These are phyloP conservation scores for Capsella rubella DNA, from an alignment of 441 rosid species.

Conservation along the genomic window DNA sequence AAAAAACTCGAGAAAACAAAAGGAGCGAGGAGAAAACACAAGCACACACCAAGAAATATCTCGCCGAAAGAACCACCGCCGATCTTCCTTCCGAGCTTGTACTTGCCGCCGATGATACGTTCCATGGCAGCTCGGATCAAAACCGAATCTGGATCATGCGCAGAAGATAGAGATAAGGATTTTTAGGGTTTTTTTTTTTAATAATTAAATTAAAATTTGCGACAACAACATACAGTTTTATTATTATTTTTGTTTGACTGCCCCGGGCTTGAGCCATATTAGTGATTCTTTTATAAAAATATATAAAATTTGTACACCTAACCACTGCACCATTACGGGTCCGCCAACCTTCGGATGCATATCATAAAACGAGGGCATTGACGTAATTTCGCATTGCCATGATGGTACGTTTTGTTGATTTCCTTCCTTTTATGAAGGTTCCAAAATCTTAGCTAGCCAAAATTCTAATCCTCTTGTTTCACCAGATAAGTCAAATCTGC, in stretches of 20 bases:
- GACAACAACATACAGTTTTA: neutral
- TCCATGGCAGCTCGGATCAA: slow-evolving; percentile 58
- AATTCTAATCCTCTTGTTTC: neutral
- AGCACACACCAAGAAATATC: slow-evolving; percentile 78
- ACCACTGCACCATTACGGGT: slow-evolving; percentile 4
- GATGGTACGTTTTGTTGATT: neutral
- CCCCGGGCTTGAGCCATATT: neutral
- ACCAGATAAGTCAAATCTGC: neutral
- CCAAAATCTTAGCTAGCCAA: neutral
- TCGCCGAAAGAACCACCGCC: slow-evolving; percentile 98
- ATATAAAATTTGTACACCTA: neutral
- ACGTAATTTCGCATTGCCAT: neutral
- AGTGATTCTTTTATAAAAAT: neutral
- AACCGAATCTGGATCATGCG: slow-evolving; percentile 45
- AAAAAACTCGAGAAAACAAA: neutral
- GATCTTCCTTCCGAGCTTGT: slow-evolving; percentile 93
- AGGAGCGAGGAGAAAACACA: slow-evolving; percentile 19
- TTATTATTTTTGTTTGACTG: neutral
- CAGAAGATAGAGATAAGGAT: slow-evolving; percentile 37
- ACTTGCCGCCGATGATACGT: slow-evolving; percentile 87
- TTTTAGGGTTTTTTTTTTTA: slow-evolving; percentile 37
- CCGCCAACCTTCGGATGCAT: neutral
- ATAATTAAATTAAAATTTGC: neutral
- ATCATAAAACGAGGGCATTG: neutral
- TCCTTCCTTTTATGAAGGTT: neutral